Conservation (phyloP, 2,329 filamentous ascomycete species). For the Periconia sp. region DNA sequence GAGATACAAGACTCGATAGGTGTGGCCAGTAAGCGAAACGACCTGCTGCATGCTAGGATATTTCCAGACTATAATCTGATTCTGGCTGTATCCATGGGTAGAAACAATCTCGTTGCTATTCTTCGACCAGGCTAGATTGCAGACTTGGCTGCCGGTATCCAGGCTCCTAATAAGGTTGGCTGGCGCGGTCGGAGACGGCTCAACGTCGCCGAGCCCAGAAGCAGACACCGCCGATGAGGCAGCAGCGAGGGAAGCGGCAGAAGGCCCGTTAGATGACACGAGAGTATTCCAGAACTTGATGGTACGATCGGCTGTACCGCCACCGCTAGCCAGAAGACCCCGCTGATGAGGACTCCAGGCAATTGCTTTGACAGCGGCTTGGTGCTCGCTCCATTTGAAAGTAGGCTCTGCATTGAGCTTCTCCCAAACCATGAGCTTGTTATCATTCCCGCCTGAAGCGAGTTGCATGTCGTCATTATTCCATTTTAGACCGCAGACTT, state of each 20-base stretch:
- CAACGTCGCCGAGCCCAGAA: constrained; percentile 36
- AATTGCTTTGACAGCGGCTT: constrained; percentile 95
- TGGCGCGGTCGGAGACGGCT: constrained; percentile 42
- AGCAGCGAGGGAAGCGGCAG: constrained; percentile 48
- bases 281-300: constrained; percentile 99
- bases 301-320: constrained; percentile 91
- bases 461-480: constrained; percentile 95
- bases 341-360: constrained; percentile 97
- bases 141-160: constrained; percentile 98
- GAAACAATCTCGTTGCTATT: constrained; percentile 98
- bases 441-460: constrained; percentile 96
- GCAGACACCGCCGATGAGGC: constrained; percentile 43
- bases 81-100: constrained; percentile 96
- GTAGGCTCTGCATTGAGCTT: constrained; percentile 90
- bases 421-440: constrained; percentile 99
- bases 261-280: constrained; percentile 65
- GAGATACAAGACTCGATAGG: constrained; percentile 92
- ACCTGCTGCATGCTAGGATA: constrained; percentile 98
- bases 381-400: constrained; percentile 94
- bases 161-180: constrained; percentile 72
- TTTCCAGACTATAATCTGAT: constrained; percentile 99
- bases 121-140: constrained; percentile 95
- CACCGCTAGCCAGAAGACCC: constrained; percentile 91
- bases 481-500: constrained; percentile 96
- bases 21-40: constrained; percentile 92